Base-by-base conservation (phyloP, 2,329 filamentous ascomycete species). In the Leptographium radiaticola region DNA sequence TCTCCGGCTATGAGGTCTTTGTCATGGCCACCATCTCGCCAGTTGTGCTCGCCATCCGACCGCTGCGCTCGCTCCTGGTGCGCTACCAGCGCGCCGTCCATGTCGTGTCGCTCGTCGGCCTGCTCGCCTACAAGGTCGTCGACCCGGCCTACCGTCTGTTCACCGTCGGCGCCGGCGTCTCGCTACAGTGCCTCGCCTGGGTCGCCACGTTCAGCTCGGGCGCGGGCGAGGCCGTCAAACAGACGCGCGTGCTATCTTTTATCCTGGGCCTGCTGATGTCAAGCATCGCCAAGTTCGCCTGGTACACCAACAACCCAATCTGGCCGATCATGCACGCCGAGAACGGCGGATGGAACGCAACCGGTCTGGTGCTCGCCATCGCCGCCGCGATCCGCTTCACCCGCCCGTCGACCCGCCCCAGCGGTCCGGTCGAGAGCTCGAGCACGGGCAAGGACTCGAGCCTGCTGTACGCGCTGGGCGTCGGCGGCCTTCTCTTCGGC, bases 301-400 rank as follows among this genome's bases (percentile, higher is more conserved):
- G 85, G 75, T 80, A 84, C 65, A 96, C 91, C 20, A 97, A 95
- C 69, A 98, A 98, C 66, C 93, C 93, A 0, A 81, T 97, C 57
- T 98, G 93, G 93, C 90, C 93, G 0, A 86, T 93, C 58, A 87
- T 97, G 80, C 86, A 96, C 66, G 81, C 83, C 34, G 79, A 77
- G 10, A 98, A 95, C 66, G 93, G 93, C 40, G 93, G 93, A 4
- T 90, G 87, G 83, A 98, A 98, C 68, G 88, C 86, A 58, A 79
- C 83, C 20, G 93, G 90, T 33, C 73, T 97, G 48, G 68, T 79
- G 15, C 68, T 98, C 13, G 93, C 85, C 45, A 63, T 94, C 30
- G 64, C 94, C 10, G 86, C 93, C 25, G 80, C 86, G 18, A 68
- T 91, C 50, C 77, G 87, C 50, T 87, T 91, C 47, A 90, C 87